Evolutionary conservation across 371 early-diverging fungal genomes (phyloP), one percentile per base, ranked within the genome.

Genomic region (Zopfochytrium polystomum): DNA sequence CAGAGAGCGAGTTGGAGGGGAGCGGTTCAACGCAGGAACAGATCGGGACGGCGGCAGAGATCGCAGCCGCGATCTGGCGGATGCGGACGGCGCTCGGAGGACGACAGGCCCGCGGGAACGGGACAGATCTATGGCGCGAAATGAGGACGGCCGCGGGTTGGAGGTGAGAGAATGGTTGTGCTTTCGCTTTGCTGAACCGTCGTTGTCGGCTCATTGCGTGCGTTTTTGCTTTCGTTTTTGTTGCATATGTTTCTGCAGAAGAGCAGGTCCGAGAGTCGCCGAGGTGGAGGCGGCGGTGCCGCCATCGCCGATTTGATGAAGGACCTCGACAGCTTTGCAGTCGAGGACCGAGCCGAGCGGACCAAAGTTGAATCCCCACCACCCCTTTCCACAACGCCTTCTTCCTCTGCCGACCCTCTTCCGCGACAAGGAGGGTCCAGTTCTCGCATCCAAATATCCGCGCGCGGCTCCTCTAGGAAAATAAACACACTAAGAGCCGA

Each of bases 41-140:
- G 52, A 52, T 52, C 23, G 31, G 13, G 33, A 52, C 2, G n/a
- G 52, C 15, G 52, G 31, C 18, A 22, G 33, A 22, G 52, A 52
- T 22, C 52, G 52, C 13, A 20, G 30, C 31, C 22, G 52, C 7
- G 52, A 52, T 20, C 18, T n/a, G n/a, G 30, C 6, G n/a, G n/a
- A n/a, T n/a, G n/a, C n/a, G n/a, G n/a, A n/a, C n/a, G n/a, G n/a
- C n/a, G n/a, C n/a, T n/a, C n/a, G n/a, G n/a, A n/a, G n/a, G n/a
- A n/a, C n/a, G n/a, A n/a, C n/a, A n/a, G n/a, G n/a, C n/a, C n/a
- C n/a, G n/a, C n/a, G n/a, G n/a, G n/a, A n/a, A n/a, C n/a, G n/a
- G n/a, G n/a, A n/a, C n/a, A n/a, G n/a, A n/a, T n/a, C n/a, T n/a
- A n/a, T n/a, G n/a, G n/a, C n/a, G n/a, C n/a, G n/a, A n/a, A 7